Evolutionary conservation across 225 moss, liverwort and hornwort species (phyloP).

Genomic region (Pleurozium schreberi): DNA sequence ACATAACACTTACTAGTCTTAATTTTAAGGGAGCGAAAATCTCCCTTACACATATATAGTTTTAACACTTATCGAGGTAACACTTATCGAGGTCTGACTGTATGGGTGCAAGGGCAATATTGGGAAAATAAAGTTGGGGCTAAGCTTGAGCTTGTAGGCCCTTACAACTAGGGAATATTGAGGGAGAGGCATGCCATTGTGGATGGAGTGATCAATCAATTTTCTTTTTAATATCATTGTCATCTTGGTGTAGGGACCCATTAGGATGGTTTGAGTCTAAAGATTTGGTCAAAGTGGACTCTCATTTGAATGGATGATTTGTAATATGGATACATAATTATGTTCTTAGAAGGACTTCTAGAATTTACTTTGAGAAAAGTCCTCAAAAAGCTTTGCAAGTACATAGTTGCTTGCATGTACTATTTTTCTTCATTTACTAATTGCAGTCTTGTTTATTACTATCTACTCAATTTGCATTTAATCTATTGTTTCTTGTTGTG

Average conservation of each 20-base stretch:
- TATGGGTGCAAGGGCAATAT: no score
- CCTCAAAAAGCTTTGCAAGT: not conserved
- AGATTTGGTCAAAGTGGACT: not conserved
- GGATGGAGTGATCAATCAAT: accelerated
- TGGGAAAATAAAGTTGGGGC: not conserved
- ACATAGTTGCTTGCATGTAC: not conserved
- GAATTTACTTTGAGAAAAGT: not conserved
- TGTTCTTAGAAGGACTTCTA: not conserved
- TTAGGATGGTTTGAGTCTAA: not conserved
- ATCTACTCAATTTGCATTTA: accelerated
- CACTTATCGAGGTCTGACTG: no score
- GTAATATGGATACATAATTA: not conserved
- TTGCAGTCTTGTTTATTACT: not conserved
- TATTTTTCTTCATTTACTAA: not conserved
- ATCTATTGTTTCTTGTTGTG: not conserved
- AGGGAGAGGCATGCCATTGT: no score
- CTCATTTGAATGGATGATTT: not conserved
- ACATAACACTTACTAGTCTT: no score
- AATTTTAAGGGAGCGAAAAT: no score
- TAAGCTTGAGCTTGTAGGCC: not conserved
- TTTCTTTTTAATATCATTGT: not conserved
- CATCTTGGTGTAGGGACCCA: not conserved
- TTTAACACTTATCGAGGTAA: no score
- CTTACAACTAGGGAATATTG: not conserved
- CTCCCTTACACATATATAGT: no score